These are phyloP conservation scores for Alternaria arborescens DNA, from an alignment of 2,329 filamentous ascomycete species.

Conservation along the genomic window DNA sequence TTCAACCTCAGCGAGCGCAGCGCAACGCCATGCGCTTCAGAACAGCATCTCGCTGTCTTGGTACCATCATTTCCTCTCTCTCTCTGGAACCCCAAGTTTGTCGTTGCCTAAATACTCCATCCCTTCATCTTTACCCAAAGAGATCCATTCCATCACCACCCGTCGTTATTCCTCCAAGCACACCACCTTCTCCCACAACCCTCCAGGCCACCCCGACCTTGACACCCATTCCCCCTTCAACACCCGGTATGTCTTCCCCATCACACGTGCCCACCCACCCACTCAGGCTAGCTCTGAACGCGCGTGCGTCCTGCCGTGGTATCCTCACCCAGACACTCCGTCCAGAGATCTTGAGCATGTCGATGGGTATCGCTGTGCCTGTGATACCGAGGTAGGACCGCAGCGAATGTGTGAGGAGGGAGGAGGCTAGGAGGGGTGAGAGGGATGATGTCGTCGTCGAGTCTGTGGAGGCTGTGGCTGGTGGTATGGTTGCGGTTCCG, in stretches of 20 bases:
- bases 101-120: neutral
- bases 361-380: conserved; percentile 72
- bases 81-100: too few relatives aligned
- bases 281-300: conserved; percentile 32
- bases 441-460: conserved; percentile 10
- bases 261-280: conserved; percentile 40
- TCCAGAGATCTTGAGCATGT: conserved; percentile 66
- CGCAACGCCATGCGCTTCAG: too few relatives aligned
- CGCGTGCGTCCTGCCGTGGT: conserved; percentile 37
- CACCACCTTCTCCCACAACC: conserved; percentile 28
- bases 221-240: conserved; percentile 13
- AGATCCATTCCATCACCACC: neutral
- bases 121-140: neutral
- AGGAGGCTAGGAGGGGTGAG: conserved; percentile 69
- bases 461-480: conserved; percentile 51
- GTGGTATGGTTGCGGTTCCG: neutral
- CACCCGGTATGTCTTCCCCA: conserved; percentile 26
- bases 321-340: conserved; percentile 36
- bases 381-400: conserved; percentile 74
- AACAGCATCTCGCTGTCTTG: too few relatives aligned
- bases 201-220: conserved; percentile 40
- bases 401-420: conserved; percentile 70
- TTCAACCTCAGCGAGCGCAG: too few relatives aligned
- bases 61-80: too few relatives aligned
- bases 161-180: conserved; percentile 4